Percentiles rank a stretch among this genome's conserved stretches.
These are phyloP conservation scores for Bacidia gigantensis DNA, from an alignment of 495 filamentous ascomycete species.

Conservation along the genomic window DNA sequence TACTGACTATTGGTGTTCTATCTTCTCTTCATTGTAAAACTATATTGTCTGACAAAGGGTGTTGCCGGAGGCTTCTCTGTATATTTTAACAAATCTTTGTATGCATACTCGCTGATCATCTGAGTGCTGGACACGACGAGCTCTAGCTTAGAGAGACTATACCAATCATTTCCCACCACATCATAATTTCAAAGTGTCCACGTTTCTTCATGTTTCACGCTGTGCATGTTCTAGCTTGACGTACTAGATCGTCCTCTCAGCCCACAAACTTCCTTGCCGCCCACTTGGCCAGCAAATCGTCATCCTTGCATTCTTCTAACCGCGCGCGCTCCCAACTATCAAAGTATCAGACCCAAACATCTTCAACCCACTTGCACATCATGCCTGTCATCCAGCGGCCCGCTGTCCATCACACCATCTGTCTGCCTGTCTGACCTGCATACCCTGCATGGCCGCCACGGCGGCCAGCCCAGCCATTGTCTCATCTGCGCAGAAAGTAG, in stretches of 20 bases:
- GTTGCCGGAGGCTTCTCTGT: background rate
- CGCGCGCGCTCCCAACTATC: background rate
- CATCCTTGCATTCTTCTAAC: background rate
- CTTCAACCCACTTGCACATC: background rate
- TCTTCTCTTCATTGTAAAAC: background rate
- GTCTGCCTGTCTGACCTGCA: background rate
- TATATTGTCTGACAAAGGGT: background rate
- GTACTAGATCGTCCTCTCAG: background rate
- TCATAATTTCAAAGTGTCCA: background rate
- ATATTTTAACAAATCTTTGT: background rate
- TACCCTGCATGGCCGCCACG: background rate
- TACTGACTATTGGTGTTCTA: background rate
- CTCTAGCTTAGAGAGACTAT: background rate
- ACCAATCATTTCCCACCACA: background rate
- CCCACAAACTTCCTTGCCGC: background rate
- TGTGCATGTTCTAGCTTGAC: background rate
- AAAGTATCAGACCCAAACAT: background rate
- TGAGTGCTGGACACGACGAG: background rate
- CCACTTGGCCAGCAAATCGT: background rate
- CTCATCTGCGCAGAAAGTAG: background rate
- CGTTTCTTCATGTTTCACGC: too few species aligned
- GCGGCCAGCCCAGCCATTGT: background rate
- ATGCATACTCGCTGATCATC: background rate
- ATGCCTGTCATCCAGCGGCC: background rate
- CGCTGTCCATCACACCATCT: background rate